phyloP scores from a whole-genome alignment of 805 yeast genomes.

The Cyberlindnera euphorbiae region DNA sequence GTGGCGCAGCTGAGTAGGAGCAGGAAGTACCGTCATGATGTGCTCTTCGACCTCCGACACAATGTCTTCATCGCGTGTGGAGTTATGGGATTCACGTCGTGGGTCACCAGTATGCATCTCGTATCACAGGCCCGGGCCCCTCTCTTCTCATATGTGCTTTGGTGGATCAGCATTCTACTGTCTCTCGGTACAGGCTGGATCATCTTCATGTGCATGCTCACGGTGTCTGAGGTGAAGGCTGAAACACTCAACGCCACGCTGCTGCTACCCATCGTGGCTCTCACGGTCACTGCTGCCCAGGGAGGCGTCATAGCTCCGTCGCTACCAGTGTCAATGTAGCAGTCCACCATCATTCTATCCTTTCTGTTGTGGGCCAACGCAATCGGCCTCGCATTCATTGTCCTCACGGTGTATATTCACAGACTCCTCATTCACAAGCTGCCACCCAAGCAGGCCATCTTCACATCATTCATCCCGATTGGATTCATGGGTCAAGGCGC shows the following conservation, averaged over 20 bases:
- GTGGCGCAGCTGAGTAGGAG: slow-evolving; percentile 31
- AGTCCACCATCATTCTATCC: slow-evolving; percentile 49
- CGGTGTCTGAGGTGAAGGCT: slow-evolving; percentile 28
- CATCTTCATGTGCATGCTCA: slow-evolving; percentile 40
- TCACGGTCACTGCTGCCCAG: slow-evolving; percentile 71
- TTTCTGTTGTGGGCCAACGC: slow-evolving; percentile 70
- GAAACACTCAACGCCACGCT: slow-evolving; percentile 50
- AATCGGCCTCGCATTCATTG: slow-evolving; percentile 49
- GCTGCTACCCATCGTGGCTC: slow-evolving; percentile 72
- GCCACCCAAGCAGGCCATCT: slow-evolving; percentile 51
- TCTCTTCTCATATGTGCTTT: slow-evolving; percentile 51
- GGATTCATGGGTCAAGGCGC: slow-evolving; percentile 89
- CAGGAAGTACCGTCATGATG: slow-evolving; percentile 25
- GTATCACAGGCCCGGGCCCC: slow-evolving; percentile 35
- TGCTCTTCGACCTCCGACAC: slow-evolving; percentile 33
- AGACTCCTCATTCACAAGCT: slow-evolving; percentile 52
- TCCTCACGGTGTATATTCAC: slow-evolving; percentile 55
- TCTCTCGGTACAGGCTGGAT: slow-evolving; percentile 60
- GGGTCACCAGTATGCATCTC: slow-evolving; percentile 51
- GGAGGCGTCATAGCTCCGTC: slow-evolving; percentile 51
- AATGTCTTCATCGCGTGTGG: slow-evolving; percentile 72
- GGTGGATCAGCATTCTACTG: slow-evolving; percentile 64
- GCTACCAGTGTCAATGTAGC: slow-evolving; percentile 42
- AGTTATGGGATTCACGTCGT: slow-evolving; percentile 74
- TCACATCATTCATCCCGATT: slow-evolving; percentile 70